phyloP scores from a whole-genome alignment of 208 protist species.

The Porcisia hertigi region DNA sequence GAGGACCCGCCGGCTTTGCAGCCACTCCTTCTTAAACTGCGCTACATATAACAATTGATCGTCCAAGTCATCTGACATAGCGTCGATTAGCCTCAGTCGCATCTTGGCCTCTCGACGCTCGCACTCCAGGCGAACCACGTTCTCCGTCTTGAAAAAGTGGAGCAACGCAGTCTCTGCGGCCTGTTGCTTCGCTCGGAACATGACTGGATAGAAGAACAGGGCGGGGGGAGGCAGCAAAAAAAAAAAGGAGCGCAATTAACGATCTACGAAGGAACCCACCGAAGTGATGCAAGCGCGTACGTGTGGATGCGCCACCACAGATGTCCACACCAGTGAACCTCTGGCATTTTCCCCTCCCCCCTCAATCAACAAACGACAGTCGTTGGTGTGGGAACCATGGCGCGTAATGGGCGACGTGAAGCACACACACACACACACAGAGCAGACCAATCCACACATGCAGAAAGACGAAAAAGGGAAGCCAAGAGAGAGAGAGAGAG shows the following conservation, averaged over 20 bases:
- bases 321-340: neutral
- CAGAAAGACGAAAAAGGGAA: neutral
- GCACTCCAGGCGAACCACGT: conserved; percentile 80
- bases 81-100: conserved; percentile 64
- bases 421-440: neutral
- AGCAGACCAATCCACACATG: neutral
- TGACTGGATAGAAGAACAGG: neutral
- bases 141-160: conserved; percentile 71
- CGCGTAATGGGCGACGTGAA: neutral
- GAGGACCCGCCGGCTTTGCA: conserved; percentile 58
- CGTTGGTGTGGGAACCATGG: too few relatives aligned
- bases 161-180: conserved; percentile 42
- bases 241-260: neutral
- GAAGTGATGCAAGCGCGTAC: neutral
- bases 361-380: neutral
- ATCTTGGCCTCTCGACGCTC: conserved; percentile 80
- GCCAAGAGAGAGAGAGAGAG: too few relatives aligned
- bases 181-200: conserved; percentile 38
- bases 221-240: too few relatives aligned
- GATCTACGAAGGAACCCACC: neutral
- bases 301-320: neutral
- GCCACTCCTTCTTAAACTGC: conserved; percentile 87
- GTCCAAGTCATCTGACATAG: conserved; percentile 67
- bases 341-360: neutral
- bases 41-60: conserved; percentile 80